Conservation (phyloP, 2,329 filamentous ascomycete genomes). For the Fonsecaea nubica region DNA sequence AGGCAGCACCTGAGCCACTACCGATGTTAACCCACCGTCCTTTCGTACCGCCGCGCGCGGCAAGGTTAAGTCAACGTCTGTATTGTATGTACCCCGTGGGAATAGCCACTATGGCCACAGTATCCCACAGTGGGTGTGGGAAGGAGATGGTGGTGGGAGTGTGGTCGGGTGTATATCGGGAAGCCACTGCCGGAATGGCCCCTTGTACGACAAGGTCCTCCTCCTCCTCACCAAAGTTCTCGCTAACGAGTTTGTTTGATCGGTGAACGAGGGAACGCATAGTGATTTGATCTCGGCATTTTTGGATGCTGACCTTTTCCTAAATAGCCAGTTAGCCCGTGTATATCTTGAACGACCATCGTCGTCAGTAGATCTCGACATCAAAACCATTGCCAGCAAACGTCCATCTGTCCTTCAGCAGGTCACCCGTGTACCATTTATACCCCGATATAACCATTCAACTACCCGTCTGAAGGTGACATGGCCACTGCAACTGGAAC, state of each 20-base stretch:
- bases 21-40: slow-evolving; percentile 20
- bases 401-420: background rate
- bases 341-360: background rate
- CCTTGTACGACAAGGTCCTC: background rate
- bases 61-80: slow-evolving; percentile 19
- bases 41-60: slow-evolving; percentile 13
- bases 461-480: background rate
- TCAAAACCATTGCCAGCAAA: background rate
- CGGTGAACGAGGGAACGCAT: background rate
- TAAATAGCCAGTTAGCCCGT: background rate
- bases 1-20: slow-evolving; percentile 2
- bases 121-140: background rate
- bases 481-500: slow-evolving; percentile 27
- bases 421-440: background rate
- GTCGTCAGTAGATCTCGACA: background rate
- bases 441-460: background rate
- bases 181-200: background rate
- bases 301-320: slow-evolving; percentile 1
- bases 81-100: background rate
- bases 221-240: background rate
- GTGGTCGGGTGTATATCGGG: slow-evolving; percentile 32
- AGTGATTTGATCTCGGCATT: background rate
- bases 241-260: background rate
- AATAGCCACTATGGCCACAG: background rate
- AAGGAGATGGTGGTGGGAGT: background rate